Evolutionary conservation across 139 green algal genomes (phyloP).

Genomic region (Spirogloea muscicola): DNA sequence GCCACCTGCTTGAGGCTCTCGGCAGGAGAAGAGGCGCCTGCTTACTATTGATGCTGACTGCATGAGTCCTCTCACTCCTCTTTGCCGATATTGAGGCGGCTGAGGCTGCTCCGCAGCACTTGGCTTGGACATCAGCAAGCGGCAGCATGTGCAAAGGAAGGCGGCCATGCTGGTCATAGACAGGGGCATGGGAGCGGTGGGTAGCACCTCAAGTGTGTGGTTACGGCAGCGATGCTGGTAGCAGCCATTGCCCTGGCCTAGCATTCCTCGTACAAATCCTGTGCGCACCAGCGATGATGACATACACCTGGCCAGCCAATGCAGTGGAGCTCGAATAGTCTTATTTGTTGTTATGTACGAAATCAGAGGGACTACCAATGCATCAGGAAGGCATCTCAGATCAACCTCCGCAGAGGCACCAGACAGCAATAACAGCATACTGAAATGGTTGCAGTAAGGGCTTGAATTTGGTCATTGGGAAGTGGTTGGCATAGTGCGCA

Average conservation of each 20-base stretch:
- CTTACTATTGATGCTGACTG: neutral
- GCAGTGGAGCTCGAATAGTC: too few species aligned
- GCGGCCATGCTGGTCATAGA: neutral
- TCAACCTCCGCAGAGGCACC: too few species aligned
- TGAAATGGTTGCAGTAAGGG: too few species aligned
- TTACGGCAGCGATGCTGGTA: constrained; percentile 11
- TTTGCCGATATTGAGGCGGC: too few species aligned
- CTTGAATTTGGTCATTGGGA: too few species aligned
- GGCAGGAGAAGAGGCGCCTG: neutral
- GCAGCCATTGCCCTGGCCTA: constrained; percentile 1
- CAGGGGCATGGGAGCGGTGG: neutral
- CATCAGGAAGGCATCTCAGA: too few species aligned
- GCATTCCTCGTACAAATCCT: neutral
- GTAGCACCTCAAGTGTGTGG: neutral
- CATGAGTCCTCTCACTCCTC: too few species aligned
- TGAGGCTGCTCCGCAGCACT: too few species aligned
- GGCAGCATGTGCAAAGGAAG: neutral
- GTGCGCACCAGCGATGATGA: neutral
- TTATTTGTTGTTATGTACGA: too few species aligned
- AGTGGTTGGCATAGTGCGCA: too few species aligned
- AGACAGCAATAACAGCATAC: too few species aligned
- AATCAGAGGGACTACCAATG: too few species aligned
- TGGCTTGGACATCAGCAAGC: neutral
- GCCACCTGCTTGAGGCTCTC: constrained; percentile 6
- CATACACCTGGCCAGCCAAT: constrained; percentile 4